Base-by-base conservation (phyloP, 306 rosid species). In the Canavalia ensiformis region DNA sequence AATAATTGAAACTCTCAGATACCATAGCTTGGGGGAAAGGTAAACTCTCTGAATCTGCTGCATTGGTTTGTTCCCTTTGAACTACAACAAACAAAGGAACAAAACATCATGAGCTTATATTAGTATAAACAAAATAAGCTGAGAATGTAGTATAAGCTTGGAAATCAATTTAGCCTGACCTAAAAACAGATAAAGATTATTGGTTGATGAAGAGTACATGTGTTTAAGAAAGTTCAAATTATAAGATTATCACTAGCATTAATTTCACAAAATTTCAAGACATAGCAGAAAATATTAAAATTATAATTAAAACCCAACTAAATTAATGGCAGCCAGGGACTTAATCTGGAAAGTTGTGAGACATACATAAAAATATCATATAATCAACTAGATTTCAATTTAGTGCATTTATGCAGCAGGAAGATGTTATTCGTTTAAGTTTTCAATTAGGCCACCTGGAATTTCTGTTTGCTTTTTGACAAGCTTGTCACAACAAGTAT, bases 21-120 rank as follows among this genome's bases (percentile, higher is more conserved):
- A 51, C 76, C 76, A 72, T 72, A 72, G n/a, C 31, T 72, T 72
- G 34, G 76, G 76, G 64, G 33, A 72, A 52, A 35, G 8, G 45
- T 51, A 51, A 72, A 72, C 49, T 37, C 41, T 37, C 30, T 63
- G 28, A 72, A 82, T 62, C 8, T 11, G 39, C 67, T 9, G n/a
- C 25, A 8, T 60, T 31, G 67, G 25, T 60, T 60, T 30, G 68
- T 62, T 33, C n/a, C 34, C 97, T 94, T 87, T 92, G 91, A 66
- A 92, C 89, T 35, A 90, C 41, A 37, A 37, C 41, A 37, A 37
- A 88, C 64, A 77, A 62, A 71, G 29, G 9, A 10, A 68, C 12
- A 37, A 65, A 6, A 10, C 30, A 41, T 45, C 4, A 11, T 10
- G n/a, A 35, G 10, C 71, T 8, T 31, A 7, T 42, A n/a, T 5